These are phyloP conservation scores for Nemania sp. DNA, from an alignment of 2,329 filamentous ascomycete genomes.

Conservation along the genomic window DNA sequence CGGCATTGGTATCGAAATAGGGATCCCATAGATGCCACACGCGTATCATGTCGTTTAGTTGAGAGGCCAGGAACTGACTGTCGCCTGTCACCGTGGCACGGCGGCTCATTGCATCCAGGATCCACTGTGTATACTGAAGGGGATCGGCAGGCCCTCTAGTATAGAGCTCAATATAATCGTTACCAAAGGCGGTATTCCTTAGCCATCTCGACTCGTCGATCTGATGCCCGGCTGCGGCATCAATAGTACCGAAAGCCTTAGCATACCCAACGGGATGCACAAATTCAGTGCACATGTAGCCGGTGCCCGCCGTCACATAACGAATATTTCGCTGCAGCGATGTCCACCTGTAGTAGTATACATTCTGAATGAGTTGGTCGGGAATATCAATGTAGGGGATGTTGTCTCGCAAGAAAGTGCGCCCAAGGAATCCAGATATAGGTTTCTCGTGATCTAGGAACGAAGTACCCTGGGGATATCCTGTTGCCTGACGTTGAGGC, in stretches of 20 bases:
- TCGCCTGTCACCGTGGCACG: slow-evolving; percentile 46
- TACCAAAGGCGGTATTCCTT: slow-evolving; percentile 42
- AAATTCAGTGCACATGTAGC: slow-evolving; percentile 49
- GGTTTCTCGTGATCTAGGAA: slow-evolving; percentile 35
- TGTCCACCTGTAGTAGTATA: slow-evolving; percentile 51
- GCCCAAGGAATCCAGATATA: slow-evolving; percentile 32
- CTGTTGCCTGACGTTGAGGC: neutral
- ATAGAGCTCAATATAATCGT: slow-evolving; percentile 46
- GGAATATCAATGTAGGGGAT: slow-evolving; percentile 50
- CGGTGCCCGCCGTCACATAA: slow-evolving; percentile 44
- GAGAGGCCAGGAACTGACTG: slow-evolving; percentile 40
- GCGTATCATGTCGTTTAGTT: slow-evolving; percentile 46
- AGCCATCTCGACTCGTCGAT: slow-evolving; percentile 47
- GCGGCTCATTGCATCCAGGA: slow-evolving; percentile 41
- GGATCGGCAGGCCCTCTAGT: slow-evolving; percentile 43
- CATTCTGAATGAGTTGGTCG: slow-evolving; percentile 45
- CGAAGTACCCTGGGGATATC: slow-evolving; percentile 26
- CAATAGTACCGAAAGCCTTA: slow-evolving; percentile 37
- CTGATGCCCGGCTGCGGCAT: slow-evolving; percentile 44
- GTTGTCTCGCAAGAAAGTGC: slow-evolving; percentile 40
- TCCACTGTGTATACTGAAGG: slow-evolving; percentile 44
- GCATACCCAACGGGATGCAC: slow-evolving; percentile 45
- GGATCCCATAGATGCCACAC: slow-evolving; percentile 46
- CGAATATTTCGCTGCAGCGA: slow-evolving; percentile 47
- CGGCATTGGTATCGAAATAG: slow-evolving; percentile 40